phyloP scores from a whole-genome alignment of 176 grass and related monocot species.

The Ampelocalamus luodianensis region DNA sequence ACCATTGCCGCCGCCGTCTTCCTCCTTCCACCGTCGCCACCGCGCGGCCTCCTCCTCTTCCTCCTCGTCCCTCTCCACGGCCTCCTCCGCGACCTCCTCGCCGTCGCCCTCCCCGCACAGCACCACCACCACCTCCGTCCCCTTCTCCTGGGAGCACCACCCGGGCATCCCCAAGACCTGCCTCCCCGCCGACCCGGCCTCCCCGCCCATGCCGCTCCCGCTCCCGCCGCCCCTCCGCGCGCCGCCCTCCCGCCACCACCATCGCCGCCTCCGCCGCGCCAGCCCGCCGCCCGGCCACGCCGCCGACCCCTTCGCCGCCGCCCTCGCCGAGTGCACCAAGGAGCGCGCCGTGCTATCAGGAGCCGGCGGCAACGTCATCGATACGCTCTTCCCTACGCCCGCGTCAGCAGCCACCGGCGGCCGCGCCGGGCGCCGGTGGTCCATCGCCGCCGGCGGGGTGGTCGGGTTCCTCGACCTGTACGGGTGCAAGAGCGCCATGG shows the following conservation, averaged over 20 bases:
- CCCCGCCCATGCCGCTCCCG: conserved; percentile 38
- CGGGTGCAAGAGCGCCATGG: conserved; percentile 69
- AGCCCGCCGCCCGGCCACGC: neutral
- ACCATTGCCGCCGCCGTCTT: conserved; percentile 33
- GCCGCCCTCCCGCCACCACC: conserved; percentile 26
- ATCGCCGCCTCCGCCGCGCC: conserved; percentile 26
- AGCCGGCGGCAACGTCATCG: neutral
- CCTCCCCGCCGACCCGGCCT: neutral
- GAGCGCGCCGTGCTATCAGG: conserved; percentile 15
- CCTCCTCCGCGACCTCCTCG: conserved; percentile 43
- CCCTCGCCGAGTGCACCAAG: conserved; percentile 59
- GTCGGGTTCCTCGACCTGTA: conserved; percentile 61
- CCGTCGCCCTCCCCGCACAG: conserved; percentile 21
- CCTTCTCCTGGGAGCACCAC: conserved; percentile 97
- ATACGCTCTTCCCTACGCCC: conserved; percentile 34
- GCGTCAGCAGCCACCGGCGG: neutral
- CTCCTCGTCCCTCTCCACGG: conserved; percentile 31
- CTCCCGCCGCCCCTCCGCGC: conserved; percentile 38
- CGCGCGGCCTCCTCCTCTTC: conserved; percentile 26
- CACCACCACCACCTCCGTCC: conserved; percentile 64
- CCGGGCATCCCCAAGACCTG: conserved; percentile 82
- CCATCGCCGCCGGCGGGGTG: neutral
- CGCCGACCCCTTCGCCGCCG: conserved; percentile 53
- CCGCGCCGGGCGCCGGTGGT: conserved; percentile 26
- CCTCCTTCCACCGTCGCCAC: conserved; percentile 39